Base-by-base conservation (phyloP, 192 early-diverging fungal species). In the Linnemannia exigua region DNA sequence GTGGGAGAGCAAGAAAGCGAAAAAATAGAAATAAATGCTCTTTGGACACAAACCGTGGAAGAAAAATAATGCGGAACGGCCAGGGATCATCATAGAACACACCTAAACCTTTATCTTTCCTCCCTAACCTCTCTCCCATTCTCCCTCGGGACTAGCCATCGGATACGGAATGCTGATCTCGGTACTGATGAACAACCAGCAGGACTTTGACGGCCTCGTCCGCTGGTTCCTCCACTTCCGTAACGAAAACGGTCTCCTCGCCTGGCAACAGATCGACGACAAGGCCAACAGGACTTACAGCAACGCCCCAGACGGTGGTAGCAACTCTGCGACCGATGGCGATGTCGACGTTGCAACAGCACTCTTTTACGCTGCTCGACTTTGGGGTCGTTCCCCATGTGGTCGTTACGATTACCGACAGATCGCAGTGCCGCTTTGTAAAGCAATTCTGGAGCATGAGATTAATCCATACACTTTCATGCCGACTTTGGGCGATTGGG, bases 91-190 rank as follows among this genome's bases (percentile, higher is more conserved):
- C 17, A 51, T 20, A 48, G 31, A 38, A 16, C n/a, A n/a, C n/a
- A 70, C 0, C 28, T 38, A 22, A 25, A 20, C 35, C 46, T n/a
- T 11, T 22, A 15, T 36, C 38, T 36, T 68, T 47, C 25, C 5
- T 50, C 17, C n/a, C n/a, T n/a, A n/a, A n/a, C n/a, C n/a, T n/a
- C n/a, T n/a, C n/a, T n/a, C n/a, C n/a, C n/a, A n/a, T 22, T 75
- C 19, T 67, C 28, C 36, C 28, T 28, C 22, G 35, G 16, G 22
- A 74, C n/a, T 28, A 86, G 84, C 84, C 35, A 80, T 82, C 80
- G 91, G 91, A 46, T 92, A 92, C 84, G 91, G 91, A 46, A 90
- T 92, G 91, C 61, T 92, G 46, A 88, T 89, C 35, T 90, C 91
- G 20, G 89, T 90, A 8, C 72, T 89, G 46, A 92, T 89, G 85